Evolutionary conservation across 2,329 filamentous ascomycete species (phyloP), one percentile per base, ranked within the genome.

Genomic region (Trichoderma atrobrunneum): DNA sequence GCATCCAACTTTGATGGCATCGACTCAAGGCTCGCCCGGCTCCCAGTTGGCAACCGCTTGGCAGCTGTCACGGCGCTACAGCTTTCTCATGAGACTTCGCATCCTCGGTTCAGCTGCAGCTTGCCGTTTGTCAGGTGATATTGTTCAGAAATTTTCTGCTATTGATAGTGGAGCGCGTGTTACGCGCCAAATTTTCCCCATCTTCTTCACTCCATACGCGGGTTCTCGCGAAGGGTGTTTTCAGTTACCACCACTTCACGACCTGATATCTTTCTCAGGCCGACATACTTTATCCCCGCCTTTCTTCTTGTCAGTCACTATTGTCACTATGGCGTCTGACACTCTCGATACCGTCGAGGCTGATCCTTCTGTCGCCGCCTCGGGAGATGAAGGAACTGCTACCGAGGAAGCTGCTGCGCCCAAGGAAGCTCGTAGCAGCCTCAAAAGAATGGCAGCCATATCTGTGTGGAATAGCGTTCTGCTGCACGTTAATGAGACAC

Each of bases 101-200:
- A 24, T 30, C 7, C 8, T 66, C 43, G 11, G 7, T 26, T 24
- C 43, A 56, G 12, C 30, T n/a, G 10, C 11, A 3, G 57, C 57
- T 59, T 59, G 16, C 56, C 18, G 18, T 0, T 24, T 24, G 11
- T 34, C 63, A 56, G 63, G 63, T 66, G 43, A 56, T 30, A 56
- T 14, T 3, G 11, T 12, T 11, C 48, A 24, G 10, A 54, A 6
- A 1, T 3, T 24, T 51, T 54, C 12, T 12, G 21, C n/a, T 12
- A n/a, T 51, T 51, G 48, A 54, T 0, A 36, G 2, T 0, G 34
- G 0, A 5, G 1, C 48, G 10, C 21, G 21, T 6, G n/a, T 2
- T 11, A 51, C 36, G 39, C 39, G 39, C 39, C 39, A 54, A 21
- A 24, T 1, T 54, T 51, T 51, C 39, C 1, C n/a, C n/a, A 12